Conservation (phyloP, 164 flowering plant species). For the Tinospora cordifolia region DNA sequence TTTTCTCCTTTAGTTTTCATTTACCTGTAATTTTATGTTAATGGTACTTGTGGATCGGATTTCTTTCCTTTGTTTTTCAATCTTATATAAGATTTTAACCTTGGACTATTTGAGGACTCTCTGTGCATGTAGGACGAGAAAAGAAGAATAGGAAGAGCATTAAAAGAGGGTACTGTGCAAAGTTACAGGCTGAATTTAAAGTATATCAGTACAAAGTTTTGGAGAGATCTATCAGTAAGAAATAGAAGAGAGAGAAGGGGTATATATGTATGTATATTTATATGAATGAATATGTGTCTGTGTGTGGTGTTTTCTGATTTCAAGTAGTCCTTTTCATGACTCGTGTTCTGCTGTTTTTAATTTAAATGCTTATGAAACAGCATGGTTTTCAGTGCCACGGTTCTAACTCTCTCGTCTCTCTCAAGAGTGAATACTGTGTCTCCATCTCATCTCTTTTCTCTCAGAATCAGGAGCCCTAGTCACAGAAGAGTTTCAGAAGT, state of each 20-base stretch:
- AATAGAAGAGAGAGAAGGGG: no score
- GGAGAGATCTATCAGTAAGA: not conserved
- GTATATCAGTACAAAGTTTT: constrained; percentile 7
- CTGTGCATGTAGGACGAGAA: constrained; percentile 3
- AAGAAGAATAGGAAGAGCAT: constrained; percentile 11
- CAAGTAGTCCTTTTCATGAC: constrained; percentile 22
- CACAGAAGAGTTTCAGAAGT: not conserved
- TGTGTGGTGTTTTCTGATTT: constrained; percentile 11
- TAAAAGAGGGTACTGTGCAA: constrained; percentile 18
- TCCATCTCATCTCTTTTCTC: constrained; percentile 11
- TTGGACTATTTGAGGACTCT: constrained; percentile 23
- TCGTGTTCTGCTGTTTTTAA: constrained; percentile 19
- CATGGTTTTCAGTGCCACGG: constrained; percentile 81
- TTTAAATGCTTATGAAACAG: constrained; percentile 23
- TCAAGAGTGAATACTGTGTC: constrained; percentile 19
- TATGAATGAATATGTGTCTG: constrained; percentile 3
- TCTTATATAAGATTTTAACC: constrained; percentile 10
- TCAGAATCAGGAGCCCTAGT: constrained; percentile 7
- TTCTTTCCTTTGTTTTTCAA: not conserved
- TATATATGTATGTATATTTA: not conserved
- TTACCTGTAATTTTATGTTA: no score
- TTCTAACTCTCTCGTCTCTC: constrained; percentile 40
- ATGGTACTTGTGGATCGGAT: no score
- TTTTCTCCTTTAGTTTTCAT: not conserved
- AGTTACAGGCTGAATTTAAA: constrained; percentile 14